Evolutionary conservation across 2,329 filamentous ascomycete genomes (phyloP).

Genomic region (Fusarium pseudograminearum): DNA sequence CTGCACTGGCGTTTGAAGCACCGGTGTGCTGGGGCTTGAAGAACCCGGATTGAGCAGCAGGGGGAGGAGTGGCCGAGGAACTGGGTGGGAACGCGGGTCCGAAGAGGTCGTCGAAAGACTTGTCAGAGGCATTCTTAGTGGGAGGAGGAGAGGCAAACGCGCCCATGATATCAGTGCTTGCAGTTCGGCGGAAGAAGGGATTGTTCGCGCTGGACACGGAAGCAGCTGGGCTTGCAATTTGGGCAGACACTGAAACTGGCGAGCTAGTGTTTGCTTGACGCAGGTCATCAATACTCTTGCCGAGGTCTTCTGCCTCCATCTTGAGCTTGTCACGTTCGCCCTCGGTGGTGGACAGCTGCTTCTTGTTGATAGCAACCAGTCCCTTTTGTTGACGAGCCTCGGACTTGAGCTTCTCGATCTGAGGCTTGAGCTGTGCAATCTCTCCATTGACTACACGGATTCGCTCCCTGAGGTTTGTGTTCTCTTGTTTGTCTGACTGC

Average conservation of each 20-base stretch:
- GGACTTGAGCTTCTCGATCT: conserved; percentile 91
- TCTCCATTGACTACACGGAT: conserved; percentile 87
- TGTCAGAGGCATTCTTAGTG: conserved; percentile 65
- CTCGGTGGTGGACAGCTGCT: conserved; percentile 92
- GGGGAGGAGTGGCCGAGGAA: conserved; percentile 58
- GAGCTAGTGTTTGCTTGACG: conserved; percentile 66
- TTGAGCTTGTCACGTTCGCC: conserved; percentile 89
- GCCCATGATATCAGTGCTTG: conserved; percentile 70
- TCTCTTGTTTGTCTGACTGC: conserved; percentile 90
- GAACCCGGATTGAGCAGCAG: conserved; percentile 54
- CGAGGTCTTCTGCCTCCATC: conserved; percentile 77
- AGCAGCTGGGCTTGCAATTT: conserved; percentile 76
- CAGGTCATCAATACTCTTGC: conserved; percentile 71
- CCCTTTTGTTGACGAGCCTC: conserved; percentile 96
- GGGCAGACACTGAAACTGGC: conserved; percentile 59
- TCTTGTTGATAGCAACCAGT: conserved; percentile 97
- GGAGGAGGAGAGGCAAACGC: conserved; percentile 63
- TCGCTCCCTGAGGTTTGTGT: conserved; percentile 84
- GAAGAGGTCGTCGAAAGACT: conserved; percentile 88
- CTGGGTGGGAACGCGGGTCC: conserved; percentile 72
- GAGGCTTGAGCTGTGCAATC: conserved; percentile 84
- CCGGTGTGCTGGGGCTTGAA: conserved; percentile 69
- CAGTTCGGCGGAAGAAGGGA: conserved; percentile 87
- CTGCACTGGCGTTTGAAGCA: conserved; percentile 64
- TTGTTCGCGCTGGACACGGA: conserved; percentile 84